Evolutionary conservation across 495 filamentous ascomycete species (phyloP), one percentile per base, ranked within the genome.

Genomic region (Rostrohypoxylon terebratum): DNA sequence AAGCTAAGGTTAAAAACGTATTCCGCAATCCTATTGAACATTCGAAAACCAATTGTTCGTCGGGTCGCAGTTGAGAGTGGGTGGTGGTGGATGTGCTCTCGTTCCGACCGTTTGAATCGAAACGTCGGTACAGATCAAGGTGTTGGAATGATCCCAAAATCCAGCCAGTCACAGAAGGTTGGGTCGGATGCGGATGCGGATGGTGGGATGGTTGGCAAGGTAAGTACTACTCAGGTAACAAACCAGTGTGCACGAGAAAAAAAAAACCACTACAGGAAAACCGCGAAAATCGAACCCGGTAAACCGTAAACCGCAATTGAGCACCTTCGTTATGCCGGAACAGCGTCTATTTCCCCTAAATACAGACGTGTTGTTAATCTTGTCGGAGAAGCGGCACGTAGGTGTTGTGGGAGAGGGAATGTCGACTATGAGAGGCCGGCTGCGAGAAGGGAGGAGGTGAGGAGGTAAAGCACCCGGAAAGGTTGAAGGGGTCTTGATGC

Each of bases 401-500:
- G 21, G 47, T 63, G 63, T 68, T 53, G 2, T 28, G 28, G 63
- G 33, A 55, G 33, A 68, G 59, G 48, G 62, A 58, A 58, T 21
- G 71, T 58, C 66, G 69, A 72, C 65, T 38, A 48, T 59, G 50
- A 66, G 58, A 69, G 58, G 66, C 62, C 57, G 71, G 62, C 55
- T 62, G 58, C 44, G 31, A 53, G 34, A 47, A 44, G 33, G 63
- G 44, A 34, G 34, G 51, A 72, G 62, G 38, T 36, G 48, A 63
- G 40, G 54, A 63, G 18, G 31, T 60, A 23, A 74, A 54, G 38
- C 38, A 42, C 38, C 38, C 13, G 14, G 36, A 59, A 53, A 14
- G 50, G 42, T 18, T 57, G 71, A 66, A 66, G 66, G 71, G 71
- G 66, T 67, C 69, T 70, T 67, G 71, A 74, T 63, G 71, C 62